Conservation (phyloP, 495 filamentous ascomycete species). For the Penicillium taxi region DNA sequence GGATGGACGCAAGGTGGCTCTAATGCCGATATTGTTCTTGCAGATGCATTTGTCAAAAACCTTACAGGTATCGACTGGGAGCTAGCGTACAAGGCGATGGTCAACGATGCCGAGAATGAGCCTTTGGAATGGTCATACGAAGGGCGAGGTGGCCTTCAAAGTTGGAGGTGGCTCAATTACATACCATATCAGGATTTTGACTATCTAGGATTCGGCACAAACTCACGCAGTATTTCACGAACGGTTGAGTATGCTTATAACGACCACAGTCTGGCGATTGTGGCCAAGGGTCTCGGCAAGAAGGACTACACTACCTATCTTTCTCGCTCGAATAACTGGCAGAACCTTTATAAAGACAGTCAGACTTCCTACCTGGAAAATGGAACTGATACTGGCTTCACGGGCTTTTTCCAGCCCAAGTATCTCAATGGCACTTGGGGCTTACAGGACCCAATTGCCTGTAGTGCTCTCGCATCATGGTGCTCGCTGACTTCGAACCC, state of each 20-base stretch:
- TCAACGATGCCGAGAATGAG: slow-evolving; percentile 72
- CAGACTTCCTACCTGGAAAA: slow-evolving; percentile 48
- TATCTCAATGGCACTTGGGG: slow-evolving; percentile 60
- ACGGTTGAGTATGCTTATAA: slow-evolving; percentile 74
- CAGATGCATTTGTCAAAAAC: slow-evolving; percentile 63
- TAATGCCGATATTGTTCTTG: slow-evolving; percentile 65
- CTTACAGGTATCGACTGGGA: slow-evolving; percentile 60
- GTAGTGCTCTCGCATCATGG: slow-evolving; percentile 45
- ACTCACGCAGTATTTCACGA: slow-evolving; percentile 62
- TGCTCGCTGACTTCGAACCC: slow-evolving; percentile 60
- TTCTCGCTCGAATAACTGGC: slow-evolving; percentile 55
- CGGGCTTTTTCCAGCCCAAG: slow-evolving; percentile 61
- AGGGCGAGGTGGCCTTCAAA: slow-evolving; percentile 60
- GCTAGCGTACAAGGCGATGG: slow-evolving; percentile 59
- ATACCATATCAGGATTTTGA: slow-evolving; percentile 66
- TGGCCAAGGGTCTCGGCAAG: slow-evolving; percentile 49
- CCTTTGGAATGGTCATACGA: slow-evolving; percentile 63
- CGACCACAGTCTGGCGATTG: slow-evolving; percentile 60
- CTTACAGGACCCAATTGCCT: slow-evolving; percentile 62
- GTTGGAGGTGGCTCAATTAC: slow-evolving; percentile 60
- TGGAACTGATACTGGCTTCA: slow-evolving; percentile 54
- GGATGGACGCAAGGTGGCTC: slow-evolving; percentile 72
- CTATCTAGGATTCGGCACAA: slow-evolving; percentile 58
- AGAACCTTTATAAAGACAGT: slow-evolving; percentile 57
- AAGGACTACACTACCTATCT: slow-evolving; percentile 52